phyloP scores from a whole-genome alignment of 768 basidiomycete genomes.

The Holtermannia corniformis region DNA sequence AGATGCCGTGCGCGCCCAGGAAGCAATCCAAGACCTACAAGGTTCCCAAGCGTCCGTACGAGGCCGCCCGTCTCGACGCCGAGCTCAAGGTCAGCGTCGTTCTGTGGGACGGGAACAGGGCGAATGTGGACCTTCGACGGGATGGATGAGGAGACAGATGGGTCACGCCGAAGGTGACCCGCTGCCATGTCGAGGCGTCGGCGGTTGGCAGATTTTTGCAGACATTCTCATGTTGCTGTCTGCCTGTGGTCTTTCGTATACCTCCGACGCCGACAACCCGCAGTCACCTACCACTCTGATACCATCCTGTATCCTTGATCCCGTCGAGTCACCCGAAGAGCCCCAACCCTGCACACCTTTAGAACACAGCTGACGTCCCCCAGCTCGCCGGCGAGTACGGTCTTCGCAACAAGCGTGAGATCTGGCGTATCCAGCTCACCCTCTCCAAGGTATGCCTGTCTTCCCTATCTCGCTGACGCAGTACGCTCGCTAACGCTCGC shows the following conservation, averaged over 20 bases:
- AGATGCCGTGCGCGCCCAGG: conserved; percentile 41
- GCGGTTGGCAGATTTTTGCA: too few species aligned
- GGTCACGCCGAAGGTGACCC: background rate
- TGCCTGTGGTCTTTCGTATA: too few species aligned
- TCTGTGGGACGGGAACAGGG: background rate
- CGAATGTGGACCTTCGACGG: background rate
- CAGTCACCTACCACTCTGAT: too few species aligned
- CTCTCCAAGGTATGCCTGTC: conserved; percentile 61
- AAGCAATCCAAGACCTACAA: conserved; percentile 58
- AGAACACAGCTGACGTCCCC: too few species aligned
- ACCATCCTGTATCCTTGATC: too few species aligned
- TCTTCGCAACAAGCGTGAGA: conserved; percentile 99
- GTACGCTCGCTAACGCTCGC: background rate
- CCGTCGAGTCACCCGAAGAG: too few species aligned
- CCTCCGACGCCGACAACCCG: too few species aligned
- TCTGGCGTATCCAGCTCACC: conserved; percentile 97
- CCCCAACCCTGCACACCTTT: too few species aligned
- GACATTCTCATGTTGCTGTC: too few species aligned
- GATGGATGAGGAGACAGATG: background rate
- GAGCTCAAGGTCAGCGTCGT: conserved; percentile 79
- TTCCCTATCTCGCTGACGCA: background rate
- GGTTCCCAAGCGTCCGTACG: conserved; percentile 95
- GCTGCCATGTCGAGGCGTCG: too few species aligned
- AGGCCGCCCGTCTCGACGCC: conserved; percentile 95
- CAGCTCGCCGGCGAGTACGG: conserved; percentile 99